phyloP scores from a whole-genome alignment of 306 rosid species.

The Cucurbita maxima region DNA sequence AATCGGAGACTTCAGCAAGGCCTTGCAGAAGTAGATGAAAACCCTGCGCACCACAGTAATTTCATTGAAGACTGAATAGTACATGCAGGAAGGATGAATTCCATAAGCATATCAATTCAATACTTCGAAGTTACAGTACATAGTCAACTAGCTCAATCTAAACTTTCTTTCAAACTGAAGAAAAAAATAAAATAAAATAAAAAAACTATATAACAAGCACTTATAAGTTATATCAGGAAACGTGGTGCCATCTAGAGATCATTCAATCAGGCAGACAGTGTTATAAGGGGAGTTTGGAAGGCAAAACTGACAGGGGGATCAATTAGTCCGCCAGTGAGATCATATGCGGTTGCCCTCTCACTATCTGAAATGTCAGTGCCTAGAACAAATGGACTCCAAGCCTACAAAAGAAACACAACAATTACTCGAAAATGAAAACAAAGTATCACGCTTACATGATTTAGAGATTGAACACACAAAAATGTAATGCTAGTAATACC shows the following conservation, averaged over 20 bases:
- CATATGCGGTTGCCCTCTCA: conserved; percentile 17
- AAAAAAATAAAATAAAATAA: no score
- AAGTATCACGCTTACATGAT: not conserved
- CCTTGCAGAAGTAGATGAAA: conserved; percentile 55
- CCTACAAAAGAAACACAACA: conserved; percentile 27
- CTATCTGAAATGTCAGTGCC: conserved; percentile 19
- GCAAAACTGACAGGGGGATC: conserved; percentile 59
- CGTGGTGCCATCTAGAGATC: not conserved
- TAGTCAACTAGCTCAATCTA: not conserved
- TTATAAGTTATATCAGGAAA: not conserved
- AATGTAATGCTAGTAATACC: conserved; percentile 27
- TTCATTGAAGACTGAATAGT: not conserved
- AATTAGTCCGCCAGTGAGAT: conserved; percentile 23
- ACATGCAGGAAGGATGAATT: not conserved
- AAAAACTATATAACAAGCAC: not conserved
- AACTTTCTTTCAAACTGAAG: not conserved
- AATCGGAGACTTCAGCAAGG: conserved; percentile 23
- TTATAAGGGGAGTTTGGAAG: conserved; percentile 9
- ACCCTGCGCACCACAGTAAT: conserved; percentile 21
- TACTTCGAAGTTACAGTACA: not conserved
- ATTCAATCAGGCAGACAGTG: not conserved
- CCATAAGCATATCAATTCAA: not conserved
- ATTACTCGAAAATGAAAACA: not conserved
- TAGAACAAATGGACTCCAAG: conserved; percentile 47
- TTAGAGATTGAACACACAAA: not conserved